These are phyloP conservation scores for Trichosanthes truncata DNA, from an alignment of 306 rosid genomes.

Conservation along the genomic window DNA sequence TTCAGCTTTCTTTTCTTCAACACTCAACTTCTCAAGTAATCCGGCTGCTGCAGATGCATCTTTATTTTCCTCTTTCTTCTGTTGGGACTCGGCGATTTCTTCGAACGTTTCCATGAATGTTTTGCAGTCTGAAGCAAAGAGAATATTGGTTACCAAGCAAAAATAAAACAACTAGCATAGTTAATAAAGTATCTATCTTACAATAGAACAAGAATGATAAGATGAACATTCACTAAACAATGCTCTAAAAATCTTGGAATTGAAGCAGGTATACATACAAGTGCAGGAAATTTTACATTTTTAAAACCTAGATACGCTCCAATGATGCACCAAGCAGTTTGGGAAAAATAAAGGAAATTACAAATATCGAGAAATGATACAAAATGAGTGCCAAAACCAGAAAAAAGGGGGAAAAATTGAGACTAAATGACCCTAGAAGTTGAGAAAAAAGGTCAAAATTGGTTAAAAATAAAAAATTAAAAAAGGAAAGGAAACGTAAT, in stretches of 20 bases:
- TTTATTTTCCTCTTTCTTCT: slow-evolving; percentile 39
- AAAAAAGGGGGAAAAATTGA: neutral
- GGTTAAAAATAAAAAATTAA: neutral
- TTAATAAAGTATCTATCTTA: neutral
- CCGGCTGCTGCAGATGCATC: slow-evolving; percentile 63
- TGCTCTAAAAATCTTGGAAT: neutral
- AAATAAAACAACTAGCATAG: neutral
- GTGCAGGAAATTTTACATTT: neutral
- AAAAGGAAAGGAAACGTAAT: too few species aligned
- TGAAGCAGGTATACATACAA: neutral
- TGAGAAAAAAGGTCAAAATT: neutral
- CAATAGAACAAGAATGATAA: neutral
- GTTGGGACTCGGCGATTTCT: slow-evolving; percentile 86
- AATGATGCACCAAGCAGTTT: neutral
- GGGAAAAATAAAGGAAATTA: neutral
- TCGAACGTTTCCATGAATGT: slow-evolving; percentile 79
- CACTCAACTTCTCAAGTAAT: slow-evolving; percentile 64
- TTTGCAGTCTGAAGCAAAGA: slow-evolving; percentile 46
- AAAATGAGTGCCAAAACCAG: neutral
- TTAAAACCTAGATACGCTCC: neutral
- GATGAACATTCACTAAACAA: neutral
- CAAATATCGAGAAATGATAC: neutral
- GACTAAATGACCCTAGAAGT: neutral
- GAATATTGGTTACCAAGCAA: neutral
- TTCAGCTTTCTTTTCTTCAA: slow-evolving; percentile 51